Percentiles rank a stretch among this genome's conserved stretches.
Evolutionary conservation across 1,284 basidiomycete species (phyloP).

Genomic region (Malassezia japonica): DNA sequence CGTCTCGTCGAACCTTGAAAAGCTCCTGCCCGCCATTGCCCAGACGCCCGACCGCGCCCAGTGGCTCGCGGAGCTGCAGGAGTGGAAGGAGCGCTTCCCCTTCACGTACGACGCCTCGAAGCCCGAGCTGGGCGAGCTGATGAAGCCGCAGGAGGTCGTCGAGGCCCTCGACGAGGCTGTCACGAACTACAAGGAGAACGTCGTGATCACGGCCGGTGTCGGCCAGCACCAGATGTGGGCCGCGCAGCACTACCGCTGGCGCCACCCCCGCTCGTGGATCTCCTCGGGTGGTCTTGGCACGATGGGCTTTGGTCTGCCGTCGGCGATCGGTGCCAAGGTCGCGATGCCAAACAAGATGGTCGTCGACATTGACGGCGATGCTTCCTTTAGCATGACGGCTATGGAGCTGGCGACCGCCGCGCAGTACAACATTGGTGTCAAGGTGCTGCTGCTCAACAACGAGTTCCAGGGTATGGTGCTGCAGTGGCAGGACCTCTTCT

Average conservation of each 20-base stretch:
- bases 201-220: constrained; percentile 84
- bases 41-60: constrained; percentile 52
- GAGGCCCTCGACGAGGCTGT: constrained; percentile 68
- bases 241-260: constrained; percentile 88
- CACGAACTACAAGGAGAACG: constrained; percentile 69
- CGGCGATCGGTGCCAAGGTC: constrained; percentile 91
- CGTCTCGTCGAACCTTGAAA: constrained; percentile 70
- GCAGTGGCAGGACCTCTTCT: constrained; percentile 98
- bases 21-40: constrained; percentile 62
- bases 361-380: constrained; percentile 92
- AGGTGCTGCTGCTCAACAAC: constrained; percentile 55
- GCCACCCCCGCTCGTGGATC: constrained; percentile 73
- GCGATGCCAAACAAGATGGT: constrained; percentile 87
- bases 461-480: constrained; percentile 72
- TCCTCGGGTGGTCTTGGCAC: constrained; percentile 88
- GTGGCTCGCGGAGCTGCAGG: constrained; percentile 63
- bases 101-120: constrained; percentile 72
- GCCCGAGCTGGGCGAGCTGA: constrained; percentile 56
- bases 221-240: constrained; percentile 99
- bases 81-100: constrained; percentile 80
- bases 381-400: constrained; percentile 91
- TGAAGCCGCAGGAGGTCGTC: constrained; percentile 95
- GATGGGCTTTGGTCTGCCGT: constrained; percentile 93
- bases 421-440: constrained; percentile 85
- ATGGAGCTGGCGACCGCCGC: constrained; percentile 95